Percentiles rank a stretch among this genome's conserved stretches.
Conservation (phyloP, 2,329 filamentous ascomycete genomes). For the Colletotrichum somersetense region DNA sequence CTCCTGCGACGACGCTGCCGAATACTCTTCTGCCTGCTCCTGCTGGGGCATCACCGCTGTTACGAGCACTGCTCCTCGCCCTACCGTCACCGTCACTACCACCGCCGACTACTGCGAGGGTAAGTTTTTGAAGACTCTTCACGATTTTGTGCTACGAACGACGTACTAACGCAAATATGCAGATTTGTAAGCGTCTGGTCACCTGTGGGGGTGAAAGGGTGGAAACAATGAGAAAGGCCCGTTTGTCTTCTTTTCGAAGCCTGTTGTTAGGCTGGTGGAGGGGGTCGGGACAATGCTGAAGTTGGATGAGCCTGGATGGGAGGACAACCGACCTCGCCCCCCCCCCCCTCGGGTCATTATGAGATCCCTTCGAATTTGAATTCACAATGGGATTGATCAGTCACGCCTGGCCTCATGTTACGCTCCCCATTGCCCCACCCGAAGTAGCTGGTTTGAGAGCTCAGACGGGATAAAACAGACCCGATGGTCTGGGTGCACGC, state of each 20-base stretch:
- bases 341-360: not conserved
- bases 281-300: slow-evolving; percentile 5
- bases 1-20: slow-evolving; percentile 49
- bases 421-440: not conserved
- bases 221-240: slow-evolving; percentile 3
- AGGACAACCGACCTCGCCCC: not conserved
- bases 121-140: not conserved
- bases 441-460: not conserved
- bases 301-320: slow-evolving; percentile 24
- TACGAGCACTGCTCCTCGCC: slow-evolving; percentile 53
- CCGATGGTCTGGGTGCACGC: slow-evolving; percentile 5
- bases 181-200: slow-evolving; percentile 35
- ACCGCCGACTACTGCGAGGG: slow-evolving; percentile 58
- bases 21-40: slow-evolving; percentile 58
- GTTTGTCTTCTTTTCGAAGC: slow-evolving; percentile 30
- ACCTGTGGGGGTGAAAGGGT: not conserved
- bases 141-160: too few species aligned
- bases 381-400: slow-evolving; percentile 22
- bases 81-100: slow-evolving; percentile 57
- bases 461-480: not conserved
- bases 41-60: slow-evolving; percentile 59
- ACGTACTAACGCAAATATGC: not conserved
- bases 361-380: slow-evolving; percentile 19
- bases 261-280: not conserved
- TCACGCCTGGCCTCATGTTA: not conserved